Percentiles rank a stretch among this genome's conserved stretches.
phyloP scores from a whole-genome alignment of 2,329 filamentous ascomycete genomes.

The Colletotrichum sublineola region DNA sequence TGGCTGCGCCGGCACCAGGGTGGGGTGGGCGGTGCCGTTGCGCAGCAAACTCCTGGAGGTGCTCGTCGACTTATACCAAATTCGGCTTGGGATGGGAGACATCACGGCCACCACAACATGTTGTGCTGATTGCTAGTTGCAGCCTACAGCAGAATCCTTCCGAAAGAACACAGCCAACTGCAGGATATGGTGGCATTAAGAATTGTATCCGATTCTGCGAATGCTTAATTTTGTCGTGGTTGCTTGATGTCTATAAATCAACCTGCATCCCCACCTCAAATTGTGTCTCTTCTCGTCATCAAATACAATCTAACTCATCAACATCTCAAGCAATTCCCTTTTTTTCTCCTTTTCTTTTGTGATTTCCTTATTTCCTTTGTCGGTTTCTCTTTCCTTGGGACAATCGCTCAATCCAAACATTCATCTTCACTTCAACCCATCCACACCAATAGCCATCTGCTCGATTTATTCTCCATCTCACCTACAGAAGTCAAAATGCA shows the following conservation, averaged over 20 bases:
- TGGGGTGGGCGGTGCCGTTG: background rate
- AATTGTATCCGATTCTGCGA: background rate
- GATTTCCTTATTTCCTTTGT: slow-evolving; percentile 40
- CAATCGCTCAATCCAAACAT: background rate
- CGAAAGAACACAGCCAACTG: background rate
- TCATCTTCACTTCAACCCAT: background rate
- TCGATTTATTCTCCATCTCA: slow-evolving; percentile 3
- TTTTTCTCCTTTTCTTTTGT: slow-evolving; percentile 8
- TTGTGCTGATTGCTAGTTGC: background rate
- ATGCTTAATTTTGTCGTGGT: background rate
- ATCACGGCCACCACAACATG: slow-evolving; percentile 12
- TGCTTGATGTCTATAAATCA: slow-evolving; percentile 21
- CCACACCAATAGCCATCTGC: background rate
- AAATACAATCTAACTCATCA: slow-evolving; percentile 5
- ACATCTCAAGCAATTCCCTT: slow-evolving; percentile 8
- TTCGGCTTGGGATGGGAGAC: background rate
- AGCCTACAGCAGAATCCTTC: background rate
- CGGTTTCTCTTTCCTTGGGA: slow-evolving; percentile 24
- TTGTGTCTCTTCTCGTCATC: slow-evolving; percentile 13
- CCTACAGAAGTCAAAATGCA: slow-evolving; percentile 28
- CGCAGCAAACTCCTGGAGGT: background rate
- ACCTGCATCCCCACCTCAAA: background rate
- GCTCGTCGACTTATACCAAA: slow-evolving; percentile 11
- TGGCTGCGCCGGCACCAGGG: background rate
- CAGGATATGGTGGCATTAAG: background rate